Evolutionary conservation across 257 asterid species (phyloP).

Genomic region (Nicotiana obtusifolia): DNA sequence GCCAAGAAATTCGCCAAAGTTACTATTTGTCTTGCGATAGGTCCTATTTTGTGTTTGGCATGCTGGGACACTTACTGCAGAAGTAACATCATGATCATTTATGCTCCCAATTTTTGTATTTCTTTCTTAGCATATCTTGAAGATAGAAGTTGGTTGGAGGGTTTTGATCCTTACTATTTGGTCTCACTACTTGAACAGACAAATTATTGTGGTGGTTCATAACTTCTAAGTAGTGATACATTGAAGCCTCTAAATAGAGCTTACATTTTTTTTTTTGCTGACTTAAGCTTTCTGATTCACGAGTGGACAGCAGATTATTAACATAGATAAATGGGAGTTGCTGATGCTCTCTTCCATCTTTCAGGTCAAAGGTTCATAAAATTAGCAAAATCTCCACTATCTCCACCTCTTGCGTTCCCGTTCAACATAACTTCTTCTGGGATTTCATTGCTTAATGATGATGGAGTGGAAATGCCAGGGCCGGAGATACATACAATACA

Average conservation of each 20-base stretch:
- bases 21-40: neutral
- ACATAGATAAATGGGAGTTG: neutral
- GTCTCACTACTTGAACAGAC: neutral
- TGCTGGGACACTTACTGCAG: neutral
- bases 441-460: slow-evolving; percentile 54
- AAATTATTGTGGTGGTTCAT: neutral
- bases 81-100: neutral
- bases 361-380: slow-evolving; percentile 75
- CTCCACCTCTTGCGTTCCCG: slow-evolving; percentile 61
- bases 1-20: neutral
- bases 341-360: slow-evolving; percentile 16
- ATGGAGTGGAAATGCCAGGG: slow-evolving; percentile 62
- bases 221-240: neutral
- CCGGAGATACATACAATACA: slow-evolving; percentile 55
- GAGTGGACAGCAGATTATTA: neutral
- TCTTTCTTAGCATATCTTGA: neutral
- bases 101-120: neutral
- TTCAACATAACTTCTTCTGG: slow-evolving; percentile 61
- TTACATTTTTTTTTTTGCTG: neutral
- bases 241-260: neutral
- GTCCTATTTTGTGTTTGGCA: neutral
- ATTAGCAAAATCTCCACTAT: slow-evolving; percentile 75
- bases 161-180: neutral
- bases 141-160: neutral
- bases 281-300: neutral